A percentile compares a stretch with the other conserved stretches of the same genome.
phyloP scores from a whole-genome alignment of 352 stramenopile species.

The Phytopythium chamaehyphon region DNA sequence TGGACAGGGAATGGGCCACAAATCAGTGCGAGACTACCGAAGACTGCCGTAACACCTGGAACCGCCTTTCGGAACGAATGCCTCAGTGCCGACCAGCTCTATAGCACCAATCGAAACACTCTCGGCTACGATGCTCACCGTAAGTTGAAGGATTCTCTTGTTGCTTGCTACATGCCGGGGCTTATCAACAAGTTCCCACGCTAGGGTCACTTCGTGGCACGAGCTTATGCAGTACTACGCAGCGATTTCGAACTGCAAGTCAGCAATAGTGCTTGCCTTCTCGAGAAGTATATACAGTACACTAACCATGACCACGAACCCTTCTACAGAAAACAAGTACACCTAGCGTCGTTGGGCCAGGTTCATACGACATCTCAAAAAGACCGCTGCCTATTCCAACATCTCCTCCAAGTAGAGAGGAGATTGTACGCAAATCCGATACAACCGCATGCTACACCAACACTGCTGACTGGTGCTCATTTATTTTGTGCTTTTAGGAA shows the following conservation, averaged over 20 bases:
- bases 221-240: conserved; percentile 62
- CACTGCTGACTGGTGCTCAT: too few species aligned
- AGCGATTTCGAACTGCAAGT: conserved; percentile 44
- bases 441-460: background rate
- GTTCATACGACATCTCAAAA: conserved; percentile 46
- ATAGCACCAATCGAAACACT: conserved; percentile 51
- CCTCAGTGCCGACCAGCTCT: conserved; percentile 56
- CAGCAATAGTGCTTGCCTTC: background rate
- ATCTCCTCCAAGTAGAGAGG: conserved; percentile 14
- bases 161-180: background rate
- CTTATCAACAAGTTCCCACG: background rate
- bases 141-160: conserved; percentile 13
- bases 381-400: conserved; percentile 17
- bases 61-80: conserved; percentile 66
- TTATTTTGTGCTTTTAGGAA: background rate
- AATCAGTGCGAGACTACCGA: conserved; percentile 46
- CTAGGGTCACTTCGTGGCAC: conserved; percentile 56
- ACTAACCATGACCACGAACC: conserved; percentile 5
- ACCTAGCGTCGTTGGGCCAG: conserved; percentile 43
- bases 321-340: conserved; percentile 37
- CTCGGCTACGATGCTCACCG: conserved; percentile 65
- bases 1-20: conserved; percentile 41
- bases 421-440: conserved; percentile 13
- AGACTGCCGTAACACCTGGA: conserved; percentile 47
- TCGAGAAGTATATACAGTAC: background rate